Conservation (phyloP, 768 basidiomycete genomes). For the Tylopilus rubrobrunneus region DNA sequence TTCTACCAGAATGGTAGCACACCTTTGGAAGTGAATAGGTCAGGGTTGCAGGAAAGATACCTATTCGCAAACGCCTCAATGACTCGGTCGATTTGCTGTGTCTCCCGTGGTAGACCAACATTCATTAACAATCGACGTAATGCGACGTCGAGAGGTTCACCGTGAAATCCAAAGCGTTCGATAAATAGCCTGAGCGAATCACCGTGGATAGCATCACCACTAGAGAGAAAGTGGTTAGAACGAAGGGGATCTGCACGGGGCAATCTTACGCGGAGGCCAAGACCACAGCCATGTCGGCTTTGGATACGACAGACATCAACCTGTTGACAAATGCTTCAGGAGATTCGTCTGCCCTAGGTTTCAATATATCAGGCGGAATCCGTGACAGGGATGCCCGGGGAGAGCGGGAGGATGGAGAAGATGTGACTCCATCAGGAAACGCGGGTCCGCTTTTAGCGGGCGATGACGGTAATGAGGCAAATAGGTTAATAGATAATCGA, state of each 20-base stretch:
- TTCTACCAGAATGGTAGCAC: conserved; percentile 12
- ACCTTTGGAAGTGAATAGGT: conserved; percentile 77
- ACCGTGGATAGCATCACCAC: conserved; percentile 67
- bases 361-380: conserved; percentile 43
- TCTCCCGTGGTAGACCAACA: conserved; percentile 88
- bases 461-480: conserved; percentile 44
- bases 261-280: conserved; percentile 71
- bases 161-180: conserved; percentile 68
- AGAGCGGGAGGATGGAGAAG: conserved; percentile 34
- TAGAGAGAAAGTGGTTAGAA: conserved; percentile 30
- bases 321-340: conserved; percentile 67
- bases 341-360: conserved; percentile 60
- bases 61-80: conserved; percentile 91
- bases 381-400: conserved; percentile 44
- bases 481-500: conserved; percentile 64
- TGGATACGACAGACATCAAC: conserved; percentile 59
- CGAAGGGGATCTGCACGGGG: conserved; percentile 1
- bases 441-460: conserved; percentile 12
- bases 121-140: conserved; percentile 88
- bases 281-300: conserved; percentile 75
- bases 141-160: conserved; percentile 87
- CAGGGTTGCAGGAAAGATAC: conserved; percentile 81
- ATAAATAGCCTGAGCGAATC: conserved; percentile 72
- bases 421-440: conserved; percentile 7
- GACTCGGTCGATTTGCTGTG: conserved; percentile 97